Evolutionary conservation across 1,284 basidiomycete genomes (phyloP), one percentile per base, ranked within the genome.

Genomic region (Somion occarium): DNA sequence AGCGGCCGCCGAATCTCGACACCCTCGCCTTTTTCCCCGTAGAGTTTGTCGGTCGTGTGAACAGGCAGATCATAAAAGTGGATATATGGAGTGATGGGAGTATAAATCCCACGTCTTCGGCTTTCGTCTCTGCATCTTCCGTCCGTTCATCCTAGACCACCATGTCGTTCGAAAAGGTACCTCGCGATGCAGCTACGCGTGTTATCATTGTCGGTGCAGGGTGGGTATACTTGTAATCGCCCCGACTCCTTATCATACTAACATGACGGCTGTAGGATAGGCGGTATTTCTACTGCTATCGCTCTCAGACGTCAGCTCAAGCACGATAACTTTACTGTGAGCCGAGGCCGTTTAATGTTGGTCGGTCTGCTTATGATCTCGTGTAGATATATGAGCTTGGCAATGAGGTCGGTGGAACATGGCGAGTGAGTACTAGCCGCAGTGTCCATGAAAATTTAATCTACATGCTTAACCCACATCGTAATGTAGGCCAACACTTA

Each of bases 351-450:
- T 13, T 5, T 15, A 9, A 15, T 13, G 11, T 23, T 13, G 18
- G 19, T 24, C 22, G 23, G 22, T 23, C 9, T n/a, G 39, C 24
- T 37, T 30, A 38, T 30, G 12, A 5, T 19, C 23, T 37, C 3
- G 13, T 34, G 39, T 27, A 71, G 69, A 69, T 71, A n/a, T 66
- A 61, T 48, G 69, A 71, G 50, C 60, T 61, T 45, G 60, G 56
- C 2, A 42, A 56, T 3, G 68, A 63, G 19, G 51, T 70, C 24
- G 69, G 68, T 12, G 69, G 69, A n/a, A 69, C 68, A 22, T 71
- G 69, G 69, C 49, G 62, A 30, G 69, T 69, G 45, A 44, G 60
- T 44, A 38, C 38, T 38, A 44, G 19, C 5, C 19, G 19, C 5
- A 11, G 19, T 22, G 5, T 44, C 20, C 43, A 5, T 5, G 20